A percentile compares a stretch with the other conserved stretches of the same genome.
phyloP scores from a whole-genome alignment of 495 filamentous ascomycete species.

The Penicillium nucicola region DNA sequence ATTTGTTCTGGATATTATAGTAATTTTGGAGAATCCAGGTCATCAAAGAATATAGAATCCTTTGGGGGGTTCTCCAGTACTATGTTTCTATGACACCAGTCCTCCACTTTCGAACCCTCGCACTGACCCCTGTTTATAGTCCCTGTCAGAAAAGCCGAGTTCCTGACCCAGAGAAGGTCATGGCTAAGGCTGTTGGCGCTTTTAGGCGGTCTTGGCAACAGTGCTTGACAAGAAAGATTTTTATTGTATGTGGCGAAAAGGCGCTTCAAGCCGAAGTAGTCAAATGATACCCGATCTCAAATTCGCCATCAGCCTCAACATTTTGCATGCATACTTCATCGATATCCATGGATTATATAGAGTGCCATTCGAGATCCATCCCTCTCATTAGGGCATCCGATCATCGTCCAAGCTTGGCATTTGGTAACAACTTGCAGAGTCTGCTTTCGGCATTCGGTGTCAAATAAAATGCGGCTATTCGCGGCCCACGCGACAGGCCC shows the following conservation, averaged over 20 bases:
- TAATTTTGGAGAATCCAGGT: too few relatives aligned
- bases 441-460: neutral
- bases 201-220: neutral
- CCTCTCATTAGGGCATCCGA: too few relatives aligned
- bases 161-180: neutral
- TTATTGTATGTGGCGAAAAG: conserved; percentile 12
- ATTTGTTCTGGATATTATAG: too few relatives aligned
- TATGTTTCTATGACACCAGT: neutral
- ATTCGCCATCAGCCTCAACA: too few relatives aligned
- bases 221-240: conserved; percentile 13
- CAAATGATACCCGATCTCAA: neutral
- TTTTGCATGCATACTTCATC: too few relatives aligned
- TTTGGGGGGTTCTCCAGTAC: too few relatives aligned
- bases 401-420: neutral
- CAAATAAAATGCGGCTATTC: conserved; percentile 13
- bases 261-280: conserved; percentile 10
- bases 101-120: neutral
- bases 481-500: conserved; percentile 8
- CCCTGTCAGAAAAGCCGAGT: neutral
- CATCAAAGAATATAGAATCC: too few relatives aligned
- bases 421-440: conserved; percentile 2
- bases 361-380: too few relatives aligned
- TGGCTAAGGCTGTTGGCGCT: neutral
- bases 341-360: too few relatives aligned
- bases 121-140: neutral